Evolutionary conservation across 2,329 filamentous ascomycete genomes (phyloP), one percentile per base, ranked within the genome.

Genomic region (Alternaria arborescens): DNA sequence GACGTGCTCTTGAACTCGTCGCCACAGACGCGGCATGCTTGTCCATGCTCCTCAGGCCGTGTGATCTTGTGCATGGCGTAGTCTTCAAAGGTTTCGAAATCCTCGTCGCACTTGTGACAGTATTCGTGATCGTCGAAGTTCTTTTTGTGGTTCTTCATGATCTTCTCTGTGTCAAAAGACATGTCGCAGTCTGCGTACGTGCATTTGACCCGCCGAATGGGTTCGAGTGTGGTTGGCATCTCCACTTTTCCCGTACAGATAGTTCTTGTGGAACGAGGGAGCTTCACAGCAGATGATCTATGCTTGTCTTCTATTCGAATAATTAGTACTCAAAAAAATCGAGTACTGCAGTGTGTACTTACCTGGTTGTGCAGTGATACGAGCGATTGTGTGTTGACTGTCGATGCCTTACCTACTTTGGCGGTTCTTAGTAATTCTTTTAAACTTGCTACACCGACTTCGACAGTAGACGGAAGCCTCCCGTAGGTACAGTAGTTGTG

Each of bases 1-100:
- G 79, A 80, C 3, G 81, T 77, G 28, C 81, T 85, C 61, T 82
- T 82, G 74, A 87, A 88, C 42, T 88, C 85, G 8, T 81, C 71
- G 12, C 83, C 84, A 54, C 87, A 89, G 42, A 87, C 78, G 12
- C 85, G 83, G 70, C 87, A 89, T 52, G 81, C 82, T 46, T 85
- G 82, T 62, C 86, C 83, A 30, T 78, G 80, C 3, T 77, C 70
- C 52, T 73, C 67, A 1, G 77, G 75, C 8, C 66, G 60, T 43
- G 63, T 67, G 11, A 72, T 71, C 67, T 85, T 85, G 73, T 87
- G 85, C n/a, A 79, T 69, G 8, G 82, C 76, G 3, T 82, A 71
- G 3, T 77, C 75, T 34, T 82, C 80, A 44, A 81, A 82, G 11
- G 79, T 76, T 1, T 77, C 71, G 57, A 82, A 86, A 66, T 86